phyloP scores from a whole-genome alignment of 1,284 basidiomycete species.

The Tylopilus sp. region DNA sequence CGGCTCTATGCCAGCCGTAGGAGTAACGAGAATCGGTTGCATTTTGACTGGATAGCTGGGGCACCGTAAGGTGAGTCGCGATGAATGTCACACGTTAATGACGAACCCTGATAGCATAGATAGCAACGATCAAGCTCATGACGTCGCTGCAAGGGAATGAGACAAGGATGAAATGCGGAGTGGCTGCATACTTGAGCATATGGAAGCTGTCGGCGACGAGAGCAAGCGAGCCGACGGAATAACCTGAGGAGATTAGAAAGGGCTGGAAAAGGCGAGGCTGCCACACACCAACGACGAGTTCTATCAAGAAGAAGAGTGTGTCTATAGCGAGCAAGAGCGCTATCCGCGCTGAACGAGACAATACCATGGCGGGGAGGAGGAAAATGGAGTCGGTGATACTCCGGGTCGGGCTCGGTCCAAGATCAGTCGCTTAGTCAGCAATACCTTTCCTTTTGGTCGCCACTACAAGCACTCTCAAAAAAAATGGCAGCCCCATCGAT shows the following conservation, averaged over 20 bases:
- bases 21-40: slow-evolving; percentile 65
- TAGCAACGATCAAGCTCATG: slow-evolving; percentile 89
- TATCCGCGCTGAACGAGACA: slow-evolving; percentile 77
- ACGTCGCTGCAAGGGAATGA: slow-evolving; percentile 67
- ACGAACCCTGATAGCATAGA: slow-evolving; percentile 91
- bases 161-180: slow-evolving; percentile 1
- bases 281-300: slow-evolving; percentile 74
- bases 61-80: slow-evolving; percentile 5
- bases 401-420: too few species aligned
- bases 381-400: background rate
- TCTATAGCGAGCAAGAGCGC: slow-evolving; percentile 83
- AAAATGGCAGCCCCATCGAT: slow-evolving; percentile 70
- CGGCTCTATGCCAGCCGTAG: slow-evolving; percentile 98
- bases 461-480: background rate
- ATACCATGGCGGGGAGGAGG: slow-evolving; percentile 39
- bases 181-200: slow-evolving; percentile 81
- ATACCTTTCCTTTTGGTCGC: background rate
- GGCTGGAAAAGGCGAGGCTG: background rate
- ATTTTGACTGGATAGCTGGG: slow-evolving; percentile 53
- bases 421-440: slow-evolving; percentile 25
- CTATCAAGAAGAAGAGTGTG: slow-evolving; percentile 88
- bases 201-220: slow-evolving; percentile 97
- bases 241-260: slow-evolving; percentile 49
- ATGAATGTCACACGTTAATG: background rate
- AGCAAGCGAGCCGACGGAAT: slow-evolving; percentile 91